These are phyloP conservation scores for Lunularia cruciata DNA, from an alignment of 225 moss, liverwort and hornwort genomes.

Conservation along the genomic window DNA sequence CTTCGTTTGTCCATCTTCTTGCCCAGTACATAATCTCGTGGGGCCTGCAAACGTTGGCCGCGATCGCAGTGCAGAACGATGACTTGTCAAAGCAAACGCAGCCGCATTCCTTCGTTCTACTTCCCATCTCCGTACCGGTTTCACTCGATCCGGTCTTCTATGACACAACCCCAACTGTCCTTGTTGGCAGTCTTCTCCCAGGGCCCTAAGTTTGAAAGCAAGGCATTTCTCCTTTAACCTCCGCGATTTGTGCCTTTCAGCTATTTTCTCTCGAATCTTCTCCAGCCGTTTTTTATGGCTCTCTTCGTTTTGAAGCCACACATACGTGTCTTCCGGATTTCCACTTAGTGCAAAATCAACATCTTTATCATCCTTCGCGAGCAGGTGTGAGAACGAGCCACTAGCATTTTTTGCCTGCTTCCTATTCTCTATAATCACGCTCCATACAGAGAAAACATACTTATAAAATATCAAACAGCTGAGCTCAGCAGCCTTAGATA, in stretches of 20 bases:
- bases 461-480: conserved; percentile 11
- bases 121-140: conserved; percentile 91
- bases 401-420: conserved; percentile 59
- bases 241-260: conserved; percentile 49
- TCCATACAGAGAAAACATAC: conserved; percentile 15
- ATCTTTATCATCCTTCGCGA: conserved; percentile 39
- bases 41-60: conserved; percentile 58
- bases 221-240: conserved; percentile 67
- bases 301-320: conserved; percentile 72
- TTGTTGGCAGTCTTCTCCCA: conserved; percentile 73
- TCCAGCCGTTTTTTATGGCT: conserved; percentile 59
- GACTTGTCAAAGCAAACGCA: conserved; percentile 45
- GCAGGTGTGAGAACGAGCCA: conserved; percentile 56
- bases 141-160: conserved; percentile 70
- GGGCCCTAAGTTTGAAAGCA: conserved; percentile 67
- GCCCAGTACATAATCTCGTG: conserved; percentile 55
- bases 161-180: conserved; percentile 62
- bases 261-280: conserved; percentile 60
- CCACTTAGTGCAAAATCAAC: conserved; percentile 49
- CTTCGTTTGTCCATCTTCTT: conserved; percentile 60
- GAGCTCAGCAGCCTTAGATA: neutral
- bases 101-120: conserved; percentile 73
- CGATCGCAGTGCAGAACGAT: conserved; percentile 61
- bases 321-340: conserved; percentile 62
- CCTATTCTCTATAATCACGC: conserved; percentile 66